These are phyloP conservation scores for Amylocarpus encephaloides DNA, from an alignment of 2,329 filamentous ascomycete species.

Conservation along the genomic window DNA sequence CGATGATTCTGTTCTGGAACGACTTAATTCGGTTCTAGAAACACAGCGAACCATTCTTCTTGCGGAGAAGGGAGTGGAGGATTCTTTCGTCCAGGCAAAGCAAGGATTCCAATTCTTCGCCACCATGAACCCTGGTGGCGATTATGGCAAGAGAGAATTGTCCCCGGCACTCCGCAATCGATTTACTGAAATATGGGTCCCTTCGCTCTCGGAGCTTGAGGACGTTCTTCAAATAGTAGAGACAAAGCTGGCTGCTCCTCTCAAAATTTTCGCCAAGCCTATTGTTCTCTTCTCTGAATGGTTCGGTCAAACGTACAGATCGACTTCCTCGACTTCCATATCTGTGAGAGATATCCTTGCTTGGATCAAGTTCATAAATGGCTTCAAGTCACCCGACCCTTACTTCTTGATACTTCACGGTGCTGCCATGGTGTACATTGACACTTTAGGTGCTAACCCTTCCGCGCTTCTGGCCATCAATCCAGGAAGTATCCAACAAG, in stretches of 20 bases:
- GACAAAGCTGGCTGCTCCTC: conserved; percentile 58
- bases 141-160: conserved; percentile 96
- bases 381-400: conserved; percentile 35
- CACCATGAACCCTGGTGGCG: conserved; percentile 98
- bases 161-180: conserved; percentile 92
- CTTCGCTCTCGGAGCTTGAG: conserved; percentile 72
- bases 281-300: conserved; percentile 88
- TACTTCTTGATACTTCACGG: conserved; percentile 65
- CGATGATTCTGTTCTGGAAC: conserved; percentile 93
- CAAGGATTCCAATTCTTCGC: conserved; percentile 92
- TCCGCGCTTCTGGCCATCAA: conserved; percentile 76
- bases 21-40: conserved; percentile 94
- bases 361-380: conserved; percentile 91
- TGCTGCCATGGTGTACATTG: conserved; percentile 91
- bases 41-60: conserved; percentile 78
- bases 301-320: conserved; percentile 80
- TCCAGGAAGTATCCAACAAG: conserved; percentile 59
- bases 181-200: conserved; percentile 98
- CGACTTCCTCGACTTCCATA: conserved; percentile 66
- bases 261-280: conserved; percentile 52
- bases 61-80: conserved; percentile 84
- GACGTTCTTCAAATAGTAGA: conserved; percentile 84
- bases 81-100: conserved; percentile 70
- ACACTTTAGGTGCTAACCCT: conserved; percentile 91
- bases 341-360: conserved; percentile 89